Evolutionary conservation across 108 stramenopile genomes (phyloP).

Genomic region (Nitzschia sp.): DNA sequence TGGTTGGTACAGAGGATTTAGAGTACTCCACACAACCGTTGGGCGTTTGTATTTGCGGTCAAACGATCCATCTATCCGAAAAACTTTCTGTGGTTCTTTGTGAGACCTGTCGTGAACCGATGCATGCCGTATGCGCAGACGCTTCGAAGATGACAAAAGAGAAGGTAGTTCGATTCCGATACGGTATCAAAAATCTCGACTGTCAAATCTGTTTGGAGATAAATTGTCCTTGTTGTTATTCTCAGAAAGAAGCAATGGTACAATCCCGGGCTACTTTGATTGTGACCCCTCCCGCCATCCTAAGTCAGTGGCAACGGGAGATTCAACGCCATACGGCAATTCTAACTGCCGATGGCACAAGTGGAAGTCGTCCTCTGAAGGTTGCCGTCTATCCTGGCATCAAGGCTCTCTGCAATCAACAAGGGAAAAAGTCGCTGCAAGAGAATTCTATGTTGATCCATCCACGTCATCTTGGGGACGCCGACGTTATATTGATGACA

Average conservation of each 20-base stretch:
- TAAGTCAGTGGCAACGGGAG: conserved; percentile 72
- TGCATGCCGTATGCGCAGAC: neutral
- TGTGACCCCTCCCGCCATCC: conserved; percentile 66
- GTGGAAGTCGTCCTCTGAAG: conserved; percentile 28
- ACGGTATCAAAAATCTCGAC: no score
- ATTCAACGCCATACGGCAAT: conserved; percentile 49
- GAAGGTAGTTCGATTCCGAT: no score
- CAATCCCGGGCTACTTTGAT: conserved; percentile 57
- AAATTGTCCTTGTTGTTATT: neutral
- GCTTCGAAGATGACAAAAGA: neutral
- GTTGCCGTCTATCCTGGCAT: conserved; percentile 65
- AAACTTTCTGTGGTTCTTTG: neutral
- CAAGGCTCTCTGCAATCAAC: conserved; percentile 22
- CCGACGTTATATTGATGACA: conserved; percentile 62
- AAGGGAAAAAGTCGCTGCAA: neutral
- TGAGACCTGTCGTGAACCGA: neutral
- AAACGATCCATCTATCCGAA: neutral
- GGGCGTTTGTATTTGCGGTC: neutral
- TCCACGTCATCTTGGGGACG: conserved; percentile 60
- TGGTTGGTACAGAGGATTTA: no score
- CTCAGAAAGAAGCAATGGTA: neutral
- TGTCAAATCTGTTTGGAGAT: no score
- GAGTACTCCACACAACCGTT: no score
- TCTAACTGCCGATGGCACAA: neutral
- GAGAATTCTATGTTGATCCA: conserved; percentile 37